Conservation (phyloP, 1,139 yeast species). For the Suhomyces kunorum region DNA sequence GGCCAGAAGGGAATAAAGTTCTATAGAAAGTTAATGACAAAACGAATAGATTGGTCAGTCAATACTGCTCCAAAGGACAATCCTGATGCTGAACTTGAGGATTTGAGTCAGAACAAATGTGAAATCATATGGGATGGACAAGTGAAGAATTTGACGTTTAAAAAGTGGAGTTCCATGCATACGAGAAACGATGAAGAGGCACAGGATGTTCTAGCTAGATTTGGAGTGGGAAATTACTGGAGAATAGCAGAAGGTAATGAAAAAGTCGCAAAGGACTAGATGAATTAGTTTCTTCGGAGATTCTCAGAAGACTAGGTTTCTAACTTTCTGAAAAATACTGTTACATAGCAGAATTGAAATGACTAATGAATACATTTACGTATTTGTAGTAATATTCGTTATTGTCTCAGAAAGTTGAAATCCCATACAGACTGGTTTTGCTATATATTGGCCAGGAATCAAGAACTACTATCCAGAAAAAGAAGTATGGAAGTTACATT, state of each 20-base stretch:
- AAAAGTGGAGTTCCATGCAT: conserved; percentile 60
- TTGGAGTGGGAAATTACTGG: conserved; percentile 65
- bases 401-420: too few relatives aligned
- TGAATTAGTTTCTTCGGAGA: not conserved
- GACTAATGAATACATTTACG: too few relatives aligned
- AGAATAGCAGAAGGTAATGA: conserved; percentile 35
- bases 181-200: conserved; percentile 58
- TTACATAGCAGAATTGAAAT: too few relatives aligned
- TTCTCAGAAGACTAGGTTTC: too few relatives aligned
- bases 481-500: too few relatives aligned
- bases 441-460: not conserved
- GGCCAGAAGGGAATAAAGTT: conserved; percentile 59
- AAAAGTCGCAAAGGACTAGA: conserved; percentile 3
- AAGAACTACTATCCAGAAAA: too few relatives aligned
- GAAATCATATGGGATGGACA: conserved; percentile 77
- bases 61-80: conserved; percentile 31
- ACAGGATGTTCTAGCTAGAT: conserved; percentile 48
- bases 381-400: too few relatives aligned
- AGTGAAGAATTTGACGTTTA: conserved; percentile 52
- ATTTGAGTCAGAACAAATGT: conserved; percentile 45
- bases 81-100: conserved; percentile 10
- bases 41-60: conserved; percentile 72
- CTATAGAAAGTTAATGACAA: conserved; percentile 60
- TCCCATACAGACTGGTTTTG: too few relatives aligned
- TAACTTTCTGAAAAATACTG: too few relatives aligned